Conservation (phyloP, 345 rosid species). For the Gossypium sturtianum region DNA sequence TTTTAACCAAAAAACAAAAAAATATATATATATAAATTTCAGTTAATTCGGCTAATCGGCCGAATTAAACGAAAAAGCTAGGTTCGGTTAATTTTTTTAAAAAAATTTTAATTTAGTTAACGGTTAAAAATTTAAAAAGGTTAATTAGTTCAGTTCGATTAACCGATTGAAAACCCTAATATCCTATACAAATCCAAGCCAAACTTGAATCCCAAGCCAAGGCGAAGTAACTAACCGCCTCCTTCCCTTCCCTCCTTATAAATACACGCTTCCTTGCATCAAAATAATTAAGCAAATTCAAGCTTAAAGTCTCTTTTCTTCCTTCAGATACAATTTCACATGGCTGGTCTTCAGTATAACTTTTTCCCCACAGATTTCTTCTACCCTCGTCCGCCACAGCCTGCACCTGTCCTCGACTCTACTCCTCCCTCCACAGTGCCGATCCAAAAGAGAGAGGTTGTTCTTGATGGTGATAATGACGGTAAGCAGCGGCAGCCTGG, state of each 20-base stretch:
- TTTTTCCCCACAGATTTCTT: constrained; percentile 46
- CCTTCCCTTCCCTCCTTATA: not conserved
- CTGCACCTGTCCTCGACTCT: not conserved
- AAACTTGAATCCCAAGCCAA: not conserved
- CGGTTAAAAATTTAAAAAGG: accelerated
- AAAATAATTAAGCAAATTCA: not conserved
- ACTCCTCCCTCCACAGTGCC: not conserved
- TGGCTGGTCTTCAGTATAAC: constrained; percentile 35
- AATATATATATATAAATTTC: too few relatives aligned
- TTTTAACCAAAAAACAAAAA: too few relatives aligned
- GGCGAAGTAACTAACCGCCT: not conserved
- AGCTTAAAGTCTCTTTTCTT: not conserved
- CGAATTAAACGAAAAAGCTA: too few relatives aligned
- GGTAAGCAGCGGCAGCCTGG: not conserved
- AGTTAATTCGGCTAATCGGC: too few relatives aligned
- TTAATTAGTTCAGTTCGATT: accelerated
- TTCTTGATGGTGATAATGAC: not conserved
- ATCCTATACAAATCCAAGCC: too few relatives aligned
- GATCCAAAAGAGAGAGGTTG: not conserved
- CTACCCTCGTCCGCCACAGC: constrained; percentile 3
- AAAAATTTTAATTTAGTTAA: accelerated
- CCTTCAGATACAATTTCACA: not conserved
- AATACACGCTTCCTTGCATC: not conserved
- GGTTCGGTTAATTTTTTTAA: too few relatives aligned
- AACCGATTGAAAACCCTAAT: too few relatives aligned